A percentile compares a stretch with the other conserved stretches of the same genome.
Evolutionary conservation across 305 asterid genomes (phyloP).

Genomic region (Stenogyne calaminthoides): DNA sequence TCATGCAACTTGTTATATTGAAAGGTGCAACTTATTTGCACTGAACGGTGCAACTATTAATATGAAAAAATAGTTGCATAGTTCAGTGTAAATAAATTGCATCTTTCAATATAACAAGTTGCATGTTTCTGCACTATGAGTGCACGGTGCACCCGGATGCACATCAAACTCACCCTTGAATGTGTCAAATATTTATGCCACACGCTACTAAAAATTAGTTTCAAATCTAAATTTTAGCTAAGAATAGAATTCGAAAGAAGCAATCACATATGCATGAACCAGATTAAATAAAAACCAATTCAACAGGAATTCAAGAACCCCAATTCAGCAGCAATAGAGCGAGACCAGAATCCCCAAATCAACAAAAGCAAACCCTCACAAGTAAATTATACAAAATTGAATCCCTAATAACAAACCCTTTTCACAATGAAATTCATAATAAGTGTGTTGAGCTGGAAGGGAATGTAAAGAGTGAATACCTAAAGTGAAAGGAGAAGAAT

Average conservation of each 20-base stretch:
- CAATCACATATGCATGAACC: conserved; percentile 4
- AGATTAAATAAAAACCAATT: not conserved
- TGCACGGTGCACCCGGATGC: too few relatives aligned
- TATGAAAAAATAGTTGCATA: too few relatives aligned
- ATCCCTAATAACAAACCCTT: not conserved
- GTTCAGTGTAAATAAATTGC: too few relatives aligned
- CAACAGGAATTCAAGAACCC: not conserved
- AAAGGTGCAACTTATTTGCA: too few relatives aligned
- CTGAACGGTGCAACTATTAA: too few relatives aligned
- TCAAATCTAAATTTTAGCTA: conserved; percentile 18
- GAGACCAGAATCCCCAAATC: conserved; percentile 22
- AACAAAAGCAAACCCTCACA: conserved; percentile 19
- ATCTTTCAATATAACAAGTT: too few relatives aligned
- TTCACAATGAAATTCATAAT: not conserved
- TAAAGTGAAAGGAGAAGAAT: conserved; percentile 9
- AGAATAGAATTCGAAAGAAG: not conserved
- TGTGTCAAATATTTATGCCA: too few relatives aligned
- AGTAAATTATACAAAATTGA: not conserved
- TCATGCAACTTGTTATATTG: too few relatives aligned
- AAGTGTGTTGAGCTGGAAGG: not conserved
- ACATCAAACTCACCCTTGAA: too few relatives aligned
- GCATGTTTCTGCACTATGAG: too few relatives aligned
- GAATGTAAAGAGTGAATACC: conserved; percentile 41
- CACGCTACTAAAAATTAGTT: too few relatives aligned
- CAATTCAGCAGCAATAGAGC: conserved; percentile 11